These are phyloP conservation scores for Xanthoceras sorbifolium DNA, from an alignment of 345 rosid genomes.

Conservation along the genomic window DNA sequence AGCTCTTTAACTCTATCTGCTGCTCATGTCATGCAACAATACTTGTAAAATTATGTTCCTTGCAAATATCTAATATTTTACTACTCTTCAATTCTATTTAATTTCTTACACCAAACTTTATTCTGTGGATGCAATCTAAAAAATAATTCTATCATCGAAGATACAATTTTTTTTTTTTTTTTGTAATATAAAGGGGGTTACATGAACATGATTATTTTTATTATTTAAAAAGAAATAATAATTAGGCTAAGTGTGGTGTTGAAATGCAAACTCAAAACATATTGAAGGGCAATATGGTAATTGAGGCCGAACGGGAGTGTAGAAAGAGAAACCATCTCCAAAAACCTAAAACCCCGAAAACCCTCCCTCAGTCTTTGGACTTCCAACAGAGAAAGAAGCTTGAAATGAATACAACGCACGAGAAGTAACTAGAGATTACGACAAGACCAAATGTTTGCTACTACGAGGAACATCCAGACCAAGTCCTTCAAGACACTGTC, in stretches of 20 bases:
- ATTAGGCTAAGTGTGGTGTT: too few relatives aligned
- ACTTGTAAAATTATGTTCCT: neutral
- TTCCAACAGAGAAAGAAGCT: neutral
- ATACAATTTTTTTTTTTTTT: too few relatives aligned
- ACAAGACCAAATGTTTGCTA: conserved; percentile 52
- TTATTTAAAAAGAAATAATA: neutral
- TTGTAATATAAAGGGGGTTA: too few relatives aligned
- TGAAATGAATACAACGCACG: conserved; percentile 5
- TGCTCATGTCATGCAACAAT: neutral
- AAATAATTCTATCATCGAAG: too few relatives aligned
- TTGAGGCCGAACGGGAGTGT: neutral
- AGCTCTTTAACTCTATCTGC: neutral
- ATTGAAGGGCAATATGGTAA: neutral
- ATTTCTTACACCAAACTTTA: neutral
- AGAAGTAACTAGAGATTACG: neutral
- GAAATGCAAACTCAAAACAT: too few relatives aligned
- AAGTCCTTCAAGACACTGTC: conserved; percentile 46
- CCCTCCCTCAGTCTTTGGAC: neutral
- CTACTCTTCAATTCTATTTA: neutral
- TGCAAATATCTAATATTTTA: neutral
- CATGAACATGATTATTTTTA: neutral
- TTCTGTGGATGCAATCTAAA: too few relatives aligned
- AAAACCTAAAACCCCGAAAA: conserved; percentile 31
- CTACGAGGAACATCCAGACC: conserved; percentile 56
- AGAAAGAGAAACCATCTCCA: neutral